Evolutionary conservation across 768 basidiomycete genomes (phyloP).

Genomic region (Polyporus arcularius): DNA sequence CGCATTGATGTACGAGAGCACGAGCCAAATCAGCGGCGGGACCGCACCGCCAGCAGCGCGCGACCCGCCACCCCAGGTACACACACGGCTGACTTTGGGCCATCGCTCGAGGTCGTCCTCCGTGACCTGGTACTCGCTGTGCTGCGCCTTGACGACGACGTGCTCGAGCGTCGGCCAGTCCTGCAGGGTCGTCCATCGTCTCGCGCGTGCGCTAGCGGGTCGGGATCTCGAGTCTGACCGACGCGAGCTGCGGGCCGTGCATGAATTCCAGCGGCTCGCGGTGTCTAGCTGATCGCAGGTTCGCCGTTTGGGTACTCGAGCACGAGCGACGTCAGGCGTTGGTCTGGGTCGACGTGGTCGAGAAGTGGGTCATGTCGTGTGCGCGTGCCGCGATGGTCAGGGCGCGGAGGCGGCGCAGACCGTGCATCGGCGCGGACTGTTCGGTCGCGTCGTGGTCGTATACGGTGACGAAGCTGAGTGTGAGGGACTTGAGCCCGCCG

Average conservation of each 20-base stretch:
- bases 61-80: not conserved
- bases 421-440: too few species aligned
- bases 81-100: not conserved
- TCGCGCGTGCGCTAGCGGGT: constrained; percentile 1
- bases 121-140: constrained; percentile 1
- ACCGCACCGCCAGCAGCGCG: not conserved
- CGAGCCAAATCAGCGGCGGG: not conserved
- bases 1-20: not conserved
- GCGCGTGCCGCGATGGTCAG: not conserved
- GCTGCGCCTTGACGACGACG: not conserved
- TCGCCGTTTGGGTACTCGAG: constrained; percentile 2
- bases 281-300: not conserved
- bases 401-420: too few species aligned
- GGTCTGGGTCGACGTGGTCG: not conserved
- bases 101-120: constrained; percentile 2
- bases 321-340: not conserved
- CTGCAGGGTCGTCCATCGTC: not conserved
- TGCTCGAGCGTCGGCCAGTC: not conserved
- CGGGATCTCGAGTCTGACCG: not conserved
- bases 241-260: not conserved
- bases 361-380: not conserved
- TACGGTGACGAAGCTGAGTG: too few species aligned
- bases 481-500: too few species aligned
- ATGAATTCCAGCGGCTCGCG: not conserved
- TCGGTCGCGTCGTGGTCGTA: too few species aligned